These are phyloP conservation scores for Globisporangium camurandrum DNA, from an alignment of 352 stramenopile genomes.

Conservation along the genomic window DNA sequence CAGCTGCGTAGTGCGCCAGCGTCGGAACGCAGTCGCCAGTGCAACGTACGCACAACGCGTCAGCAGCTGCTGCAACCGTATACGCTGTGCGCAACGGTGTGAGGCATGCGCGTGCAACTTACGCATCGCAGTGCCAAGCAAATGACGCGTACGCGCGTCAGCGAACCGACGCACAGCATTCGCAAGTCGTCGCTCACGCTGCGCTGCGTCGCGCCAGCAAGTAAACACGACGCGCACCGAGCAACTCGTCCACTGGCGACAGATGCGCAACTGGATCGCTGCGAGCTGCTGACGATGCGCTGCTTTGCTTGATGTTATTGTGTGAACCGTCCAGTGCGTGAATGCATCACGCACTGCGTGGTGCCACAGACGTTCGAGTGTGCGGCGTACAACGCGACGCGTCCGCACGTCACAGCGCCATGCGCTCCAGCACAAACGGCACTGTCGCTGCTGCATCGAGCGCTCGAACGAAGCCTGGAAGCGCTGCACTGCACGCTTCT, in stretches of 20 bases:
- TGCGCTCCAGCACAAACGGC: background rate
- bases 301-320: slow-evolving; percentile 7
- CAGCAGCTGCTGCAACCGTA: background rate
- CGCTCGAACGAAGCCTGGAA: slow-evolving; percentile 15
- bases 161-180: too few species aligned
- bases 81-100: background rate
- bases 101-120: background rate
- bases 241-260: slow-evolving; percentile 24
- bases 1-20: background rate
- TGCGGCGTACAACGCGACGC: slow-evolving; percentile 23
- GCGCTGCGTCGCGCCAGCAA: slow-evolving; percentile 19
- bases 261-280: slow-evolving; percentile 29
- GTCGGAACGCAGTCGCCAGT: background rate
- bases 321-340: slow-evolving; percentile 17
- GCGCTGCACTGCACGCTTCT: slow-evolving; percentile 11
- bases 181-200: slow-evolving; percentile 7
- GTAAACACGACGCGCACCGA: slow-evolving; percentile 17
- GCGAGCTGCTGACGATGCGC: slow-evolving; percentile 14
- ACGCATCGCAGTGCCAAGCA: background rate
- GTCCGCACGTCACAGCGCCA: slow-evolving; percentile 19
- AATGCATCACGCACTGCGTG: slow-evolving; percentile 32
- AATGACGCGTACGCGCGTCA: slow-evolving; percentile 12
- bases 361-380: slow-evolving; percentile 29
- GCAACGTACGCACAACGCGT: background rate
- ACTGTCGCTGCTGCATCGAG: background rate